These are phyloP conservation scores for Sporisorium sorghi DNA, from an alignment of 1,284 basidiomycete species.

Conservation along the genomic window DNA sequence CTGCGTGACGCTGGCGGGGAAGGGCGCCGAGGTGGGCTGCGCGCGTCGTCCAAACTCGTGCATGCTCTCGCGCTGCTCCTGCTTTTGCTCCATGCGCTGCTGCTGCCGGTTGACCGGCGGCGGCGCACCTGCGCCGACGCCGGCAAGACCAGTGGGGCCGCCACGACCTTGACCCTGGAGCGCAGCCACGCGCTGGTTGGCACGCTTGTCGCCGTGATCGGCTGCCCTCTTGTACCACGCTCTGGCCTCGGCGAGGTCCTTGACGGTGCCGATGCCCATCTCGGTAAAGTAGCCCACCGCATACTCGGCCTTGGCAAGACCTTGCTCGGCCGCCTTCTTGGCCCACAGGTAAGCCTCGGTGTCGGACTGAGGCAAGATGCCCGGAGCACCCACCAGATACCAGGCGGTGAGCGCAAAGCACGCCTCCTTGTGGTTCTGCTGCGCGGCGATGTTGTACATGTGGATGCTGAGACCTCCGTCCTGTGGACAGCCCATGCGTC, in stretches of 20 bases:
- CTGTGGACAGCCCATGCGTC: conserved; percentile 98
- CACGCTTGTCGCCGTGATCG: conserved; percentile 94
- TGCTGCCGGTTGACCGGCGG: conserved; percentile 42
- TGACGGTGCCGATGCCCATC: conserved; percentile 71
- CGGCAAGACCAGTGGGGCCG: conserved; percentile 38
- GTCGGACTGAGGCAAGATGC: conserved; percentile 95
- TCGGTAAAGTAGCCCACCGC: conserved; percentile 97
- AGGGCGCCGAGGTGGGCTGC: conserved; percentile 65
- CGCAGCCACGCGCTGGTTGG: conserved; percentile 79
- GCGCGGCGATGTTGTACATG: conserved; percentile 84
- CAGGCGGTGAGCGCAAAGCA: conserved; percentile 98
- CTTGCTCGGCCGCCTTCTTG: conserved; percentile 68
- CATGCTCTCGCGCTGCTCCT: conserved; percentile 53
- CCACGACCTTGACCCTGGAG: conserved; percentile 54
- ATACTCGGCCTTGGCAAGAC: conserved; percentile 74
- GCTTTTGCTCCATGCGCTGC: conserved; percentile 33
- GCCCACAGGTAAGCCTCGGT: conserved; percentile 84
- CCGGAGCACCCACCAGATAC: conserved; percentile 98
- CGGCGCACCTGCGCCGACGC: conserved; percentile 23
- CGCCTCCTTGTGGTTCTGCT: conserved; percentile 94
- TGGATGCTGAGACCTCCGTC: conserved; percentile 96
- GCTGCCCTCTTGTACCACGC: conserved; percentile 89
- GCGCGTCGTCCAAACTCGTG: conserved; percentile 49
- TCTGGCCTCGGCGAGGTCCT: conserved; percentile 73
- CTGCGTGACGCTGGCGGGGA: conserved; percentile 56